phyloP scores from a whole-genome alignment of 2,329 filamentous ascomycete species.

The Colletotrichum sojae region DNA sequence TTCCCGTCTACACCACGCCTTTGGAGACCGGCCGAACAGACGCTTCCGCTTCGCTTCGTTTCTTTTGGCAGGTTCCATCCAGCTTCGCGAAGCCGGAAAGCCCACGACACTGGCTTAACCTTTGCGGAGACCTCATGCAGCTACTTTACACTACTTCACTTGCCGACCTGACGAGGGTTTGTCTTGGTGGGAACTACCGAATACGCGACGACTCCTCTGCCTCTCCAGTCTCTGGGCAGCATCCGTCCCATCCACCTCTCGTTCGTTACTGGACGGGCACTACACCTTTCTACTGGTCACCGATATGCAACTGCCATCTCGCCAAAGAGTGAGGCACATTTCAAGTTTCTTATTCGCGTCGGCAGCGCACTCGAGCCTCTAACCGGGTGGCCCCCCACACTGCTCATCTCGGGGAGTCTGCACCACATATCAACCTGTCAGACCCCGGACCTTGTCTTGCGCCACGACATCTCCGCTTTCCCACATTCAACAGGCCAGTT shows the following conservation, averaged over 20 bases:
- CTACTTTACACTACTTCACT: constrained; percentile 5
- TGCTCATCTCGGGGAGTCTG: constrained; percentile 36
- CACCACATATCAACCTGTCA: constrained; percentile 28
- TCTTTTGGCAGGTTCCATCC: constrained; percentile 23
- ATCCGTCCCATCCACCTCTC: no score
- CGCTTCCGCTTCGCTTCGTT: constrained; percentile 6
- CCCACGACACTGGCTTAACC: constrained; percentile 2
- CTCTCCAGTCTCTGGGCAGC: neutral
- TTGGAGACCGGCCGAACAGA: constrained; percentile 30
- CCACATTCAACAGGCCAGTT: constrained; percentile 30
- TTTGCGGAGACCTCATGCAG: constrained; percentile 32
- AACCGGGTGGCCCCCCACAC: constrained; percentile 24
- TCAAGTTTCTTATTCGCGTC: constrained; percentile 23
- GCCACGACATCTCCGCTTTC: constrained; percentile 36
- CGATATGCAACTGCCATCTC: neutral
- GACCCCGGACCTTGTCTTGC: constrained; percentile 38
- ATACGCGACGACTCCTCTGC: constrained; percentile 5
- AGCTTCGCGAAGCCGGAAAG: constrained; percentile 19
- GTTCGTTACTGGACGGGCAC: neutral
- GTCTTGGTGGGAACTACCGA: constrained; percentile 16
- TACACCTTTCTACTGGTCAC: neutral
- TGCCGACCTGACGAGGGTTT: neutral
- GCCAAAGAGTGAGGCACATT: constrained; percentile 4
- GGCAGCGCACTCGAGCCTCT: constrained; percentile 13
- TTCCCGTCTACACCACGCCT: constrained; percentile 31